Conservation (phyloP, 2,329 filamentous ascomycete species). For the Elsinoe necatrix region DNA sequence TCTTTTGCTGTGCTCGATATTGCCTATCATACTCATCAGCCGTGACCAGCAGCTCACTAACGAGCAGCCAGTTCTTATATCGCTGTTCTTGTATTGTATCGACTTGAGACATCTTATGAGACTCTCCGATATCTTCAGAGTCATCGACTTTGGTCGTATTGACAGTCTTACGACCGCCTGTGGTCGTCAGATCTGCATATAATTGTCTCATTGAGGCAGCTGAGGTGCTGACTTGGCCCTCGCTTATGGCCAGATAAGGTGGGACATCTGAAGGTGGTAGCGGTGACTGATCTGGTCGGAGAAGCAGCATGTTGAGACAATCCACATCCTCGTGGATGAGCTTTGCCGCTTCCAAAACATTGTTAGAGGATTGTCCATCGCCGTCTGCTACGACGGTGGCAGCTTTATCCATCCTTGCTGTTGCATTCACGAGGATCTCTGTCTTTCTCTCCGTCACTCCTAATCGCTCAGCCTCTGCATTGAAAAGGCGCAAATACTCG, state of each 20-base stretch:
- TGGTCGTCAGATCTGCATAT: not conserved
- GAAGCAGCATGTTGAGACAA: not conserved
- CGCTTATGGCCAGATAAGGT: not conserved
- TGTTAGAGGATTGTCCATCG: not conserved
- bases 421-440: not conserved
- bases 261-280: not conserved
- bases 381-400: not conserved
- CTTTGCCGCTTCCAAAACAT: not conserved
- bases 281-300: not conserved
- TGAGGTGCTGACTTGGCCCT: not conserved
- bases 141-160: not conserved
- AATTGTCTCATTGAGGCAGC: not conserved
- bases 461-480: not conserved
- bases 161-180: not conserved
- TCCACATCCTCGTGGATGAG: not conserved
- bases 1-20: constrained; percentile 19
- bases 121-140: not conserved
- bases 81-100: constrained; percentile 34
- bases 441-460: not conserved
- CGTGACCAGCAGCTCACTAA: constrained; percentile 38
- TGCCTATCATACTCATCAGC: constrained; percentile 24
- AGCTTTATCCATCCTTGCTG: not conserved
- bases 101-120: not conserved
- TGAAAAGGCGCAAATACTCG: constrained; percentile 18
- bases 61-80: constrained; percentile 42